Evolutionary conservation across 1,284 basidiomycete species (phyloP).

Genomic region (Amylostereum areolatum): DNA sequence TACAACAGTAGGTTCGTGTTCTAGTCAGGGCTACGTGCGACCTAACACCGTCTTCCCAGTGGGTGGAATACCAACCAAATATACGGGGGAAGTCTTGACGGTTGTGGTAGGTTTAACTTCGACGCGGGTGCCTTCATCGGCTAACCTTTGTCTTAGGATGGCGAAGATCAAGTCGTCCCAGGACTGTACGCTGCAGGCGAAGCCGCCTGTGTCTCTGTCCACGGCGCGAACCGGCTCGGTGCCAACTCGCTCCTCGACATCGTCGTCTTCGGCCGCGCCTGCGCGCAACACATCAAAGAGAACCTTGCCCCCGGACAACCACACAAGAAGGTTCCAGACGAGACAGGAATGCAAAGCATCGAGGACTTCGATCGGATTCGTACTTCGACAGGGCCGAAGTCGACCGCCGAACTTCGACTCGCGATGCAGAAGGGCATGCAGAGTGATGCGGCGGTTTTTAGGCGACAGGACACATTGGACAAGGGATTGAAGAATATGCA

Average conservation of each 20-base stretch:
- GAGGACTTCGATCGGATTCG: constrained; percentile 90
- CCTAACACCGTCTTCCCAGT: constrained; percentile 42
- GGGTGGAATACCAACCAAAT: constrained; percentile 99
- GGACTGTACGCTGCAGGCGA: constrained; percentile 99
- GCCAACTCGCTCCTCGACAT: constrained; percentile 99
- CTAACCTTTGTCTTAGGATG: constrained; percentile 34
- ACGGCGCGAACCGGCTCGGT: constrained; percentile 98
- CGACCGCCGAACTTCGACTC: constrained; percentile 87
- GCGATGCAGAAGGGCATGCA: constrained; percentile 99
- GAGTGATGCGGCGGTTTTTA: constrained; percentile 86
- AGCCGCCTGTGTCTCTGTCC: constrained; percentile 98
- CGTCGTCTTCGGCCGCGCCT: constrained; percentile 98
- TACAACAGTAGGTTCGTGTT: constrained; percentile 75
- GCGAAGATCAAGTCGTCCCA: constrained; percentile 93
- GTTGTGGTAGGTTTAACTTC: constrained; percentile 31
- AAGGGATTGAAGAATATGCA: constrained; percentile 88
- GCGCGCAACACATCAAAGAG: constrained; percentile 96
- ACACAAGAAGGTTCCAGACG: constrained; percentile 85
- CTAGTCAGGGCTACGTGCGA: too few species aligned
- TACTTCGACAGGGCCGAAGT: constrained; percentile 74
- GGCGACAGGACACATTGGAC: constrained; percentile 88
- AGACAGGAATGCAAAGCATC: constrained; percentile 84
- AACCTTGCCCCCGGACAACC: constrained; percentile 86
- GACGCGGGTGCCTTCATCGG: background rate
- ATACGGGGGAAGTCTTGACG: constrained; percentile 95